Evolutionary conservation across 495 filamentous ascomycete genomes (phyloP).

Genomic region (Penicillium lagena): DNA sequence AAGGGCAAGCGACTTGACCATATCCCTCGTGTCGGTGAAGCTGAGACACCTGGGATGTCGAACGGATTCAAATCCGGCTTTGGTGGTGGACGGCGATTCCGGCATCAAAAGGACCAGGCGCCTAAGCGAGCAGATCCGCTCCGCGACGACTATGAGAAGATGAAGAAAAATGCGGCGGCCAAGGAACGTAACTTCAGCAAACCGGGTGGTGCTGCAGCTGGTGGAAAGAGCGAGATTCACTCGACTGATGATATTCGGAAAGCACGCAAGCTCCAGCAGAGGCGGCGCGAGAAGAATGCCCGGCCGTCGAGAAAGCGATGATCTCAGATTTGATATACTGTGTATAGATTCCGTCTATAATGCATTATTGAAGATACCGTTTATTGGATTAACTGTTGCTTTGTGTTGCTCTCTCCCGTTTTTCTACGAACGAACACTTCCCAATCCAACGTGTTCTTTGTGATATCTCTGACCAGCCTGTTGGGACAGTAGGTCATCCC

Average conservation of each 20-base stretch:
- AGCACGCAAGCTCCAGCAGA: constrained; percentile 67
- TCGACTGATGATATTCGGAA: constrained; percentile 79
- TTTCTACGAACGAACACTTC: too few species aligned
- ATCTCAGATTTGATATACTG: not conserved
- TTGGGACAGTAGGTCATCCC: too few species aligned
- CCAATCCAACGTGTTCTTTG: too few species aligned
- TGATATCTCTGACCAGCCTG: too few species aligned
- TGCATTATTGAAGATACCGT: not conserved
- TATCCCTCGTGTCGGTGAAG: constrained; percentile 75
- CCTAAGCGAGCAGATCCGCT: constrained; percentile 90
- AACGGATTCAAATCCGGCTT: constrained; percentile 21
- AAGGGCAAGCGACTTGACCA: constrained; percentile 72
- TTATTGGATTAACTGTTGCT: too few species aligned
- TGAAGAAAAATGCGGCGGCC: constrained; percentile 81
- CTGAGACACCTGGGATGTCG: constrained; percentile 48
- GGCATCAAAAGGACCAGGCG: constrained; percentile 75
- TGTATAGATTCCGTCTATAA: too few species aligned
- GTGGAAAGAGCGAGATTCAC: constrained; percentile 75
- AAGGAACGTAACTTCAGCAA: constrained; percentile 53
- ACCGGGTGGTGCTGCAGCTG: constrained; percentile 44
- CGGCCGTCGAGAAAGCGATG: constrained; percentile 63
- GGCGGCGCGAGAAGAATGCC: constrained; percentile 80
- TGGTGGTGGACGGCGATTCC: constrained; percentile 48
- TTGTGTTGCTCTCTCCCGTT: too few species aligned
- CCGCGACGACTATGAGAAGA: constrained; percentile 78